A percentile compares a stretch with the other conserved stretches of the same genome.
phyloP scores from a whole-genome alignment of 2,329 filamentous ascomycete species.

The Amesomyces nigricolor region DNA sequence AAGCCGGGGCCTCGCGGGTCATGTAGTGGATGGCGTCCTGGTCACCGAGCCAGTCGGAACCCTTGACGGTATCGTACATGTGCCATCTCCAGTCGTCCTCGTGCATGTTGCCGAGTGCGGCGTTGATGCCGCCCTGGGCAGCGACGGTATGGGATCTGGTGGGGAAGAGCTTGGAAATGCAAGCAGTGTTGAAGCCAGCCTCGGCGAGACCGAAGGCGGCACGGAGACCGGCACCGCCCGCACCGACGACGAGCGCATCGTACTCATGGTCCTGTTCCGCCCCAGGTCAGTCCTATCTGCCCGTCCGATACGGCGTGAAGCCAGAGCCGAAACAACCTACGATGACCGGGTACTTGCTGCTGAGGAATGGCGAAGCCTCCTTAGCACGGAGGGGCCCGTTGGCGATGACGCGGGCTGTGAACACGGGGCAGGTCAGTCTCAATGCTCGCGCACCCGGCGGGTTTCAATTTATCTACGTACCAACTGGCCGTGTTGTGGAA shows the following conservation, averaged over 20 bases:
- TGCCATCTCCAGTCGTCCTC: conserved; percentile 98
- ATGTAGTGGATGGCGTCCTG: conserved; percentile 99
- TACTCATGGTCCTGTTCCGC: conserved; percentile 80
- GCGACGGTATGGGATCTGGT: conserved; percentile 82
- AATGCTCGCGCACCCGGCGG: background rate
- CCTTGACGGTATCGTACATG: conserved; percentile 99
- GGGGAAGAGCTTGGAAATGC: conserved; percentile 81
- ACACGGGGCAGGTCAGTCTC: conserved; percentile 7
- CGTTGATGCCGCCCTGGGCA: conserved; percentile 79
- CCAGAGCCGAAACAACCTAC: conserved; percentile 45
- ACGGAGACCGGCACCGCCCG: conserved; percentile 74
- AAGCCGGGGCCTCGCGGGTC: conserved; percentile 88
- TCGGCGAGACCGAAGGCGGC: conserved; percentile 82
- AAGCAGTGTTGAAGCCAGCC: conserved; percentile 84
- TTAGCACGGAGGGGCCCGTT: conserved; percentile 84
- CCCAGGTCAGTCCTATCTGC: conserved; percentile 14
- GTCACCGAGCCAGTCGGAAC: conserved; percentile 94
- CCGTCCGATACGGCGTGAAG: conserved; percentile 9
- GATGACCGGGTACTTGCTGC: conserved; percentile 89
- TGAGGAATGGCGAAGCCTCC: conserved; percentile 82
- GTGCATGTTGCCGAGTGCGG: conserved; percentile 91
- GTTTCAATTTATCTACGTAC: conserved; percentile 42
- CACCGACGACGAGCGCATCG: conserved; percentile 90
- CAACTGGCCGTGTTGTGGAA: conserved; percentile 76
- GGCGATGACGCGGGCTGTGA: conserved; percentile 73